These are phyloP conservation scores for Alternaria gansuensis DNA, from an alignment of 2,329 filamentous ascomycete genomes.

Conservation along the genomic window DNA sequence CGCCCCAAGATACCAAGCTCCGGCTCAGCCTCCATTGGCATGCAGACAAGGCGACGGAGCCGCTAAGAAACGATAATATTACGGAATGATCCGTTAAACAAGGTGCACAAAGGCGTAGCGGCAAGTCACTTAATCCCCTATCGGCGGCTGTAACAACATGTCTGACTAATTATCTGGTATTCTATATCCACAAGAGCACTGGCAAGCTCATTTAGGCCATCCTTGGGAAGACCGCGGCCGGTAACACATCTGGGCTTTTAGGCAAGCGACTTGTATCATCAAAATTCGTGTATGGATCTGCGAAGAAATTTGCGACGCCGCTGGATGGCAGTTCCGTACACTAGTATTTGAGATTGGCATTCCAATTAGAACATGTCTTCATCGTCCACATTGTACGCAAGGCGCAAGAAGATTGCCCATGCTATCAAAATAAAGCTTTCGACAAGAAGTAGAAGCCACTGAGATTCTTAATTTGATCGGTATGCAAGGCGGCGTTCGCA, in stretches of 20 bases:
- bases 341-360: too few species aligned
- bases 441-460: too few species aligned
- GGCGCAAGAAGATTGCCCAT: too few species aligned
- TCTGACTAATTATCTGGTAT: neutral
- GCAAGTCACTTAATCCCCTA: neutral
- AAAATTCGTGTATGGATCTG: neutral
- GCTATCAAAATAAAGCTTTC: too few species aligned
- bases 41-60: constrained; percentile 1
- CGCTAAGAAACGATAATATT: constrained; percentile 3
- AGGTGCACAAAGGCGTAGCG: neutral
- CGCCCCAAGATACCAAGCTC: constrained; percentile 7
- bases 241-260: neutral
- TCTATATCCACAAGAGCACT: constrained; percentile 1
- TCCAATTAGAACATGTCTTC: too few species aligned
- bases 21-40: neutral
- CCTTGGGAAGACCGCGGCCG: constrained; percentile 2
- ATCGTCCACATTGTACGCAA: too few species aligned
- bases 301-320: neutral
- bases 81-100: neutral
- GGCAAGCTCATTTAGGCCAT: neutral
- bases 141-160: neutral
- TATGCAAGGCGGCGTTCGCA: neutral
- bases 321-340: neutral
- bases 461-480: too few species aligned
- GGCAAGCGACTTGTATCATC: neutral